Percentiles rank a stretch among this genome's conserved stretches.
phyloP scores from a whole-genome alignment of 805 yeast species.

The Ogataea pignaliae region DNA sequence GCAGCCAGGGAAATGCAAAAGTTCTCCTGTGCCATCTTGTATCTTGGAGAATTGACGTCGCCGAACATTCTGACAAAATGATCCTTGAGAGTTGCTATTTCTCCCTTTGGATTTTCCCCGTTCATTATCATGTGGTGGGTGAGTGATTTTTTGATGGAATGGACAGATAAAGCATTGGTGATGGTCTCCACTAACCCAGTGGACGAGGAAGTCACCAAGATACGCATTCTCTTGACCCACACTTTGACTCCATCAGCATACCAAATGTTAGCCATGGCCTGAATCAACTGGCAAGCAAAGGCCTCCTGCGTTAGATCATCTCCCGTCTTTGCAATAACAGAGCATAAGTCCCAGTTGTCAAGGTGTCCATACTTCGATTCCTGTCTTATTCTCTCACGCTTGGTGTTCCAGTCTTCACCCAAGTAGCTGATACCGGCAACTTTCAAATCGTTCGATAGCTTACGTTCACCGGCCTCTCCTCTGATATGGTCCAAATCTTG shows the following conservation, averaged over 20 bases:
- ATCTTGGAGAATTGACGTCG: conserved; percentile 45
- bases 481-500: conserved; percentile 45
- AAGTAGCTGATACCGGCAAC: conserved; percentile 69
- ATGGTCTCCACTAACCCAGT: conserved; percentile 95
- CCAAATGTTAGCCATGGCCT: conserved; percentile 86
- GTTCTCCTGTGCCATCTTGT: conserved; percentile 73
- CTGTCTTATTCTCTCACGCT: conserved; percentile 73
- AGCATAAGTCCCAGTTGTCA: conserved; percentile 90
- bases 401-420: conserved; percentile 91
- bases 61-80: conserved; percentile 81
- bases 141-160: conserved; percentile 88
- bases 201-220: conserved; percentile 82
- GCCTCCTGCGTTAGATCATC: conserved; percentile 96
- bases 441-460: conserved; percentile 87
- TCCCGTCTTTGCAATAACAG: conserved; percentile 95
- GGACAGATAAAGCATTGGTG: conserved; percentile 89
- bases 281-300: conserved; percentile 91
- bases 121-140: conserved; percentile 66
- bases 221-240: conserved; percentile 94
- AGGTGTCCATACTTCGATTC: conserved; percentile 80
- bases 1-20: conserved; percentile 87
- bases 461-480: conserved; percentile 85
- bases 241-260: conserved; percentile 58
- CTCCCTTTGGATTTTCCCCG: conserved; percentile 67
- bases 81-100: conserved; percentile 68